Base-by-base conservation (phyloP, 2,329 filamentous ascomycete genomes). In the Monilinia fructicola region DNA sequence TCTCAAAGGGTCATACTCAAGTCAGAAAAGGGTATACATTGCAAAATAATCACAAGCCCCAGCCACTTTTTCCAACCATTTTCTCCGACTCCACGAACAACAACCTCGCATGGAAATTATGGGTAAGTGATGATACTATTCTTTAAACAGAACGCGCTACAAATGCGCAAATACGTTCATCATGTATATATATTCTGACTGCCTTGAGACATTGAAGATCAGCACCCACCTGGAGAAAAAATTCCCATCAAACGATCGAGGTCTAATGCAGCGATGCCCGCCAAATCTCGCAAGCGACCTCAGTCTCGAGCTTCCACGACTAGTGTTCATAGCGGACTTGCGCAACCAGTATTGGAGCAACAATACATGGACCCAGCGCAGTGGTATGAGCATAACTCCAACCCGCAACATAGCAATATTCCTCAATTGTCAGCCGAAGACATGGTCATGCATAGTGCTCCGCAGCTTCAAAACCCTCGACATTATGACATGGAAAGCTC, bases 361-460 rank as follows among this genome's bases (percentile, higher is more conserved):
- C 74, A 77, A 55, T 66, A 71, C n/a, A 66, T 69, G 28, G 70
- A 74, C 48, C 67, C 67, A 44, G 64, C 70, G 59, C 74, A 77
- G 69, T 77, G 75, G 75, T 76, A 74, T 69, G 73, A 76, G 40
- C 69, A 71, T 16, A 72, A 72, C 67, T 52, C 71, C 14, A 73
- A 75, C 46, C 63, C 69, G 52, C 73, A 74, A 64, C 73, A 71
- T 26, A 71, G 73, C 50, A 71, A 74, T 40, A 69, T 70, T 50
- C 71, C 76, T 52, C 73, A 76, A 64, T 81, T 88, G 79, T 81
- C 83, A 3, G 78, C 84, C 31, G 86, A 88, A 71, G 85, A 86
- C 68, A 82, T 87, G 78, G 82, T 88, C 58, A 78, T 88, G 68
- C 83, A 86, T 66, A 82, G 83, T 23, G 81, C 83, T 38, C 80